Base-by-base conservation (phyloP, 768 basidiomycete species). In the Leccinum aurantiacum region DNA sequence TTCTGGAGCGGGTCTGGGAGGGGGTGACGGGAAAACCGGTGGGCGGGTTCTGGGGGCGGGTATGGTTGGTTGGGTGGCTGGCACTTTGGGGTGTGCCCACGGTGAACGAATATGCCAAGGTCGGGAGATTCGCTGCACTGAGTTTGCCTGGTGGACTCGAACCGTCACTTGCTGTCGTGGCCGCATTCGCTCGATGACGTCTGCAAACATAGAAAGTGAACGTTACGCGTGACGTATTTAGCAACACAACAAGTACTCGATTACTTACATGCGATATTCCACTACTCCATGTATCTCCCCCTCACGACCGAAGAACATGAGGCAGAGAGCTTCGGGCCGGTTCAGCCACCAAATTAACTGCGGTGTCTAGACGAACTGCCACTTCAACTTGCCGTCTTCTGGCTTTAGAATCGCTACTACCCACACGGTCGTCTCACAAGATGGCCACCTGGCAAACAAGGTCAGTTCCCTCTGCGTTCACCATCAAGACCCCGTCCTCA, bases 11-110 rank as follows among this genome's bases (percentile, higher is more conserved):
- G 4, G 60, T 68, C 6, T 88, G 78, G 79, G 78, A 72, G 62
- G 60, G 60, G 3, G 44, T 68, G 3, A 81, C 78, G 3, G 82
- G 83, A 8, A 63, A 64, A 38, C 69, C 70, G 55, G 81, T 85
- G 8, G 69, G 73, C 15, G 88, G 86, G 2, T 59, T 73, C 44
- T 47, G 65, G 9, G 86, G 87, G 0, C 69, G 77, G 71, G 37
- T 78, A 9, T 90, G 87, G 88, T 74, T 78, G 13, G 64, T 74
- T 35, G 35, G 64, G 0, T 88, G 84, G 84, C 48, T 82, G 4
- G 8, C 80, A 9, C 68, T 74, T 0, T 85, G 81, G 78, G 83
- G 77, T 0, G 69, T 79, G 47, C 67, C 82, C 3, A 60, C 83
- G 53, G 71, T 81, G 19, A 81, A 86, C 56, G 80, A 52, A 33